Evolutionary conservation across 2,329 filamentous ascomycete species (phyloP).

Genomic region (Xylaria sp.): DNA sequence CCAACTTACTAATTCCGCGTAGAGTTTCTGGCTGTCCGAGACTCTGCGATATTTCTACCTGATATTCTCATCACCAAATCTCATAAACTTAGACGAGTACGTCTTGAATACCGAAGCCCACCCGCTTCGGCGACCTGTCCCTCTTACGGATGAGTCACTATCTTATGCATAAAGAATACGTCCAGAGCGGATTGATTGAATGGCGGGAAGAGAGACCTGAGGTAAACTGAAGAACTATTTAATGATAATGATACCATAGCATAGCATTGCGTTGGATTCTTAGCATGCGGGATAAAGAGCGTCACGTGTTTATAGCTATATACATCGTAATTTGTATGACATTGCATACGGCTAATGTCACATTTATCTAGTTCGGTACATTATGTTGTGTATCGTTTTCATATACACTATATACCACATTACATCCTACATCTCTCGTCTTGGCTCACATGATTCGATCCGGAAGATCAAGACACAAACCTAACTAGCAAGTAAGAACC

Average conservation of each 20-base stretch:
- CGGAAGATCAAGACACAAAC: background rate
- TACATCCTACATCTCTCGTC: background rate
- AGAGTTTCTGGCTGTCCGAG: slow-evolving; percentile 74
- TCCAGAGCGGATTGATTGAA: background rate
- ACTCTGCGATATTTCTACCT: slow-evolving; percentile 62
- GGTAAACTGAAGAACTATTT: slow-evolving; percentile 12
- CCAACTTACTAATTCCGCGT: slow-evolving; percentile 58
- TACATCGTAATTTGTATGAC: slow-evolving; percentile 7
- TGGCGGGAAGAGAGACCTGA: background rate
- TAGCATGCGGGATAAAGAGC: slow-evolving; percentile 4
- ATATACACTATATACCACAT: background rate
- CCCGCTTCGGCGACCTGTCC: slow-evolving; percentile 43
- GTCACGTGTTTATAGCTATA: slow-evolving; percentile 9
- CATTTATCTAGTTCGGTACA: background rate
- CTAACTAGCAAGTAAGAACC: no score
- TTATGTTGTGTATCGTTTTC: background rate
- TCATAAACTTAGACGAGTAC: slow-evolving; percentile 68
- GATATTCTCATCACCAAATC: slow-evolving; percentile 58
- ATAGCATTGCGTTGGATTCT: slow-evolving; percentile 26
- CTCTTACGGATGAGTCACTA: slow-evolving; percentile 6
- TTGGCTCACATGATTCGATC: background rate
- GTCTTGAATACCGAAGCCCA: slow-evolving; percentile 60
- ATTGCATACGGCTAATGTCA: background rate
- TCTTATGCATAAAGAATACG: background rate
- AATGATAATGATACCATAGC: slow-evolving; percentile 36